Evolutionary conservation across 148 eudicot species (phyloP), one percentile per base, ranked within the genome.

Genomic region (Selenicereus undatus): DNA sequence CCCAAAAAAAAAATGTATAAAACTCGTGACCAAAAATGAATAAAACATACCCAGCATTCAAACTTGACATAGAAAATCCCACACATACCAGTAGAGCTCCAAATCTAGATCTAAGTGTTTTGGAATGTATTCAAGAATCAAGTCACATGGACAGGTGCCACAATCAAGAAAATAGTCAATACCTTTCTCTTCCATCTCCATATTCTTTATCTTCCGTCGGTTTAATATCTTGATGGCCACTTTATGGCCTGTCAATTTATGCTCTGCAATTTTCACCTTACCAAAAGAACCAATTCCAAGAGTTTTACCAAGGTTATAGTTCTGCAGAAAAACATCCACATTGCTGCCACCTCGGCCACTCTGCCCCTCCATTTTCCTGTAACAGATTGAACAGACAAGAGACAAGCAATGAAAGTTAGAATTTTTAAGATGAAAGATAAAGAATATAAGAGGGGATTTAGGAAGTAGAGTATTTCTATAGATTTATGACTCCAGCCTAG

Each of bases 111-210:
- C 6, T 13, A 22, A 29, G 20, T 4, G 52, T 18, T 17, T 45
- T 30, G 21, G 26, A 56, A 72, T 11, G 72, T 2, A 80, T 60
- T 24, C 43, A 70, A 70, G n/a, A 48, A 78, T 51, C 70, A 75
- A 42, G 45, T 2, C 52, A 13, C 30, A 66, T 42, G 50, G 52
- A 48, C 52, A 48, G 13, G 10, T 35, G 18, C 21, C 29, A 22
- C n/a, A 74, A 10, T 11, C 5, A 83, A 48, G 2, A 54, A 75
- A 79, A 26, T 11, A 11, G 64, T 32, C 11, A 76, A 66, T 75
- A 95, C 98, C 98, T 89, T 95, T 95, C 78, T 95, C 98, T 80
- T 95, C 98, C 98, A 95, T 93, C 10, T 93, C 98, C 98, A 95
- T 89, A 77, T 83, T 91, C 82, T 91, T 95, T 50, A 95, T 95